A percentile compares a stretch with the other conserved stretches of the same genome.
Evolutionary conservation across 2,329 filamentous ascomycete genomes (phyloP).

Genomic region (Claviceps pazoutovae): DNA sequence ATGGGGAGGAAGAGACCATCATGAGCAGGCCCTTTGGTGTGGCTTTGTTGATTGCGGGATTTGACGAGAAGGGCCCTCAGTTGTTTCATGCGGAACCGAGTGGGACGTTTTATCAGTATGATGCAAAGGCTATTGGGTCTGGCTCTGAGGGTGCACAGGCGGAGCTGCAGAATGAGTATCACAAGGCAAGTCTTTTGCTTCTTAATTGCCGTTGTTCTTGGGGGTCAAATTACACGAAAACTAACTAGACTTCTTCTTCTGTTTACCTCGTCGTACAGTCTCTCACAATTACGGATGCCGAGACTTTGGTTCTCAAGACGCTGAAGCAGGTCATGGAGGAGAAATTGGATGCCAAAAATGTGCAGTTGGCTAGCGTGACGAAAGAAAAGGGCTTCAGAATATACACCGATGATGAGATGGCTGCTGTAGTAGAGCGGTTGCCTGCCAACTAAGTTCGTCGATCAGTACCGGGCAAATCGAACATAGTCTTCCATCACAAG

Average conservation of each 20-base stretch:
- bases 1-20: constrained; percentile 96
- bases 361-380: constrained; percentile 93
- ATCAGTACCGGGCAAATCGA: neutral
- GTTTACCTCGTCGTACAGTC: constrained; percentile 38
- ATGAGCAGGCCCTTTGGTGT: constrained; percentile 98
- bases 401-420: constrained; percentile 97
- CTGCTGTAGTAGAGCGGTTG: constrained; percentile 73
- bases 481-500: constrained; percentile 5
- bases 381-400: constrained; percentile 97
- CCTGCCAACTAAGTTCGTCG: constrained; percentile 40
- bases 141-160: constrained; percentile 95
- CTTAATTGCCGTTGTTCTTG: neutral
- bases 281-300: constrained; percentile 79
- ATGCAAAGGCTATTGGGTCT: constrained; percentile 96
- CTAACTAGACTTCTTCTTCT: neutral
- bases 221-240: neutral
- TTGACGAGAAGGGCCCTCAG: constrained; percentile 91
- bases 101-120: constrained; percentile 97
- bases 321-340: constrained; percentile 99
- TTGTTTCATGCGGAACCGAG: constrained; percentile 97
- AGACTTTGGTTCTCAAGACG: constrained; percentile 92
- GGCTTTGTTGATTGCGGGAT: constrained; percentile 87
- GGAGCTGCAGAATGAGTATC: constrained; percentile 96
- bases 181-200: constrained; percentile 46
- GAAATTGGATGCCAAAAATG: constrained; percentile 97